Evolutionary conservation across 2,329 filamentous ascomycete genomes (phyloP), one percentile per base, ranked within the genome.

Genomic region (Aureobasidium namibiae): DNA sequence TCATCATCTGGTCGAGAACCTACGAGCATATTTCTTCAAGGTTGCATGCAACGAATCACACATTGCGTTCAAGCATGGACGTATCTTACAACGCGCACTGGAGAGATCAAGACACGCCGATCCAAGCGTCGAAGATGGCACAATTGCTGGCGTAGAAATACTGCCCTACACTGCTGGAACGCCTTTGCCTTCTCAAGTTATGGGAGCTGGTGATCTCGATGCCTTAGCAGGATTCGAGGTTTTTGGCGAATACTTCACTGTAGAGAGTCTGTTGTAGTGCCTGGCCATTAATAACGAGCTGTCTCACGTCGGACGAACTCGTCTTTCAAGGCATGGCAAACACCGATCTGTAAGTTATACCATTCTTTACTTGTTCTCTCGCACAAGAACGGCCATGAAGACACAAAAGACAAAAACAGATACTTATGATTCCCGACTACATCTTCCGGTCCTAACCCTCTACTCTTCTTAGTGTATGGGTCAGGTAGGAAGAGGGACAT

Each of bases 201-300:
- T 45, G 39, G 31, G 29, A 4, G 11, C 38, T 23, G 16, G n/a
- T 4, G 38, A 59, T 4, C 39, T 60, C 16, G 31, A 44, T 41
- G 39, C 46, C 16, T 26, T 60, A 13, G 34, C 34, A 31, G 57
- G 57, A 5, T 60, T 60, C 16, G 57, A 60, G 9, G 34, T 60
- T n/a, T 60, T 60, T 18, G 57, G 57, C 34, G 57, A 60, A 11
- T 50, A 50, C 9, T 60, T 60, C 39, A 44, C 57, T 7, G 57
- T 60, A 2, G 57, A 21, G 3, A 60, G 57, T 54, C 39, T 60
- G 18, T 18, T 60, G 24, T 59, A 26, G 42, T 29, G 9, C 1
- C 10, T 42, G 14, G 4, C 16, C 11, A 26, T 16, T 16, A 3
- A 2, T 4, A 3, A 10, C 18, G n/a, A 3, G 26, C 8, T 7